phyloP scores from a whole-genome alignment of 345 rosid species.

The Eucalyptus grandis region DNA sequence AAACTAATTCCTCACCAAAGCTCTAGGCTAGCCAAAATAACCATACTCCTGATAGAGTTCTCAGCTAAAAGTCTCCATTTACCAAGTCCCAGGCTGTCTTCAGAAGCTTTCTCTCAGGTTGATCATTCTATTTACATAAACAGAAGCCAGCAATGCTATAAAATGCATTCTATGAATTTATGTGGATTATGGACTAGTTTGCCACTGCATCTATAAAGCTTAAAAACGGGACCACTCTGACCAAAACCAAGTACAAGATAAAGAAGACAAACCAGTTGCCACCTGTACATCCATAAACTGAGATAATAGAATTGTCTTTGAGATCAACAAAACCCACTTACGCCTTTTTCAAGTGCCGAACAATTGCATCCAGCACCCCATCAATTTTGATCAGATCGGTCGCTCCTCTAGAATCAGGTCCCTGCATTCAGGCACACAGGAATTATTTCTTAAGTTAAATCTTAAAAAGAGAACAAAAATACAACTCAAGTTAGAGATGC shows the following conservation, averaged over 20 bases:
- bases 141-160: neutral
- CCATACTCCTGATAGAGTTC: neutral
- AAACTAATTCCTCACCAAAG: neutral
- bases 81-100: neutral
- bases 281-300: neutral
- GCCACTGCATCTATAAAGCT: neutral
- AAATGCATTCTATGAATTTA: neutral
- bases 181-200: neutral
- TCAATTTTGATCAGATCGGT: slow-evolving; percentile 68
- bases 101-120: neutral
- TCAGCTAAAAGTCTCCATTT: neutral
- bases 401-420: slow-evolving; percentile 86
- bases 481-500: neutral
- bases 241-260: neutral
- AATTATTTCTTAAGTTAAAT: slow-evolving; percentile 11
- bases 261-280: neutral
- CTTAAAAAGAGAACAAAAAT: neutral
- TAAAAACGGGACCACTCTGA: neutral
- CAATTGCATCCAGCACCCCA: slow-evolving; percentile 67
- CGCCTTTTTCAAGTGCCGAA: slow-evolving; percentile 75
- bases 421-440: slow-evolving; percentile 32
- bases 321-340: slow-evolving; percentile 16
- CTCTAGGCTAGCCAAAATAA: neutral
- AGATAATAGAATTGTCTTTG: neutral
- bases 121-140: neutral